phyloP scores from a whole-genome alignment of 805 yeast species.

The Ogataea parapolymorpha region DNA sequence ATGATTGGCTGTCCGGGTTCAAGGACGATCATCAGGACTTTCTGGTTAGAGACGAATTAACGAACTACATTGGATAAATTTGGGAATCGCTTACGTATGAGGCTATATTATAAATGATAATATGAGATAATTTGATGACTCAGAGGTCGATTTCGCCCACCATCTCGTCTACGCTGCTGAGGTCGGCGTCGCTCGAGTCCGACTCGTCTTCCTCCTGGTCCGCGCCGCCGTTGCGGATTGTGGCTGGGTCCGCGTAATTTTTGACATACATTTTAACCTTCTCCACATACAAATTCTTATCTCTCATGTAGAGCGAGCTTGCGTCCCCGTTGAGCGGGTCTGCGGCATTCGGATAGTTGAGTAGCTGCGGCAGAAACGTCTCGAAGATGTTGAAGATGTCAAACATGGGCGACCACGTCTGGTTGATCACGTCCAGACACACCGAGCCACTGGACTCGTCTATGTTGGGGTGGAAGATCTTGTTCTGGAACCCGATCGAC shows the following conservation, averaged over 20 bases:
- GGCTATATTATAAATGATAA: not conserved
- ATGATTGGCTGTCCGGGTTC: constrained; percentile 11
- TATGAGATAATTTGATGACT: constrained; percentile 1
- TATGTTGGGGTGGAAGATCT: constrained; percentile 92
- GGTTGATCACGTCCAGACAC: constrained; percentile 93
- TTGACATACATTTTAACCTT: constrained; percentile 72
- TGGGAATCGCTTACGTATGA: not conserved
- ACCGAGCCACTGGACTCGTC: constrained; percentile 90
- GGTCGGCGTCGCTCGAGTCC: constrained; percentile 27
- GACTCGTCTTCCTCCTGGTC: constrained; percentile 27
- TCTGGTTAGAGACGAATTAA: constrained; percentile 6
- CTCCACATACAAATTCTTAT: constrained; percentile 60
- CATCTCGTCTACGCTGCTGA: constrained; percentile 28
- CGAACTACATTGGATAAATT: constrained; percentile 6
- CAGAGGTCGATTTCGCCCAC: constrained; percentile 36
- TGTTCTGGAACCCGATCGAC: constrained; percentile 88
- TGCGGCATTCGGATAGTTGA: constrained; percentile 88
- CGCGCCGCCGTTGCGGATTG: constrained; percentile 25
- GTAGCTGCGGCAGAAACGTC: constrained; percentile 85
- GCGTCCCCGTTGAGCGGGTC: constrained; percentile 95
- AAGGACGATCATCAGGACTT: constrained; percentile 11
- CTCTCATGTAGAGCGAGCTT: constrained; percentile 69
- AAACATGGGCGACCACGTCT: constrained; percentile 98
- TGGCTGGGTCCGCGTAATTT: constrained; percentile 54
- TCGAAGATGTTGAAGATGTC: constrained; percentile 89